These are phyloP conservation scores for Cyanidioschyzon merolae DNA, from an alignment of 23 red algal genomes.

Conservation along the genomic window DNA sequence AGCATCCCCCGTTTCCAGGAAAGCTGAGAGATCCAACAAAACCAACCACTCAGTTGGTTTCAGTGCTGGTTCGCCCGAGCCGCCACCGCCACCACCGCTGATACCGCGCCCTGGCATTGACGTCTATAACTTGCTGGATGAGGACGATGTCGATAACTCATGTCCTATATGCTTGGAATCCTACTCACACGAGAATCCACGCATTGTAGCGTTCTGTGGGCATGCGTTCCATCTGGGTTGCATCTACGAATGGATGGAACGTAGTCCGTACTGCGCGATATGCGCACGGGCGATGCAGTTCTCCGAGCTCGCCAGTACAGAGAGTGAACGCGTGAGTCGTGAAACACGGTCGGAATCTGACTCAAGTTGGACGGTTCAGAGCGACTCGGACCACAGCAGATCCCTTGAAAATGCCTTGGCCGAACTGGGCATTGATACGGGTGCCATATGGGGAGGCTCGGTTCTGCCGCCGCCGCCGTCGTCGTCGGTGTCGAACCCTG, in stretches of 20 bases:
- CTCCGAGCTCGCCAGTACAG: background rate
- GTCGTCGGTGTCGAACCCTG: background rate
- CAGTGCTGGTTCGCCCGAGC: background rate
- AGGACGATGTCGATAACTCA: background rate
- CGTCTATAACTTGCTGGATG: background rate
- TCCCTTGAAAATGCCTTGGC: background rate
- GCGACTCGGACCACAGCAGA: background rate
- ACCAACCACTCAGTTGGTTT: background rate
- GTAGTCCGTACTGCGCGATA: background rate
- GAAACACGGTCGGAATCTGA: background rate
- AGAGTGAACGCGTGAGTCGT: background rate
- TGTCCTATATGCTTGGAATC: background rate
- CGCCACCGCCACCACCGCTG: background rate
- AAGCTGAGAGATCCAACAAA: background rate
- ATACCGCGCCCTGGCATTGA: background rate
- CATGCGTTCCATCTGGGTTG: background rate
- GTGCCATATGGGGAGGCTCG: too few relatives aligned
- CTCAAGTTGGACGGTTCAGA: background rate
- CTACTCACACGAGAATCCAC: background rate
- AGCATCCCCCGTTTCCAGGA: background rate
- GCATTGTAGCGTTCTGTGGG: background rate
- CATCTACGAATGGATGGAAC: slow-evolving; percentile 11
- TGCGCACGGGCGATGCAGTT: background rate
- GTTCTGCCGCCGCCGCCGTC: background rate
- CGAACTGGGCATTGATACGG: too few relatives aligned